phyloP scores from a whole-genome alignment of 2,329 filamentous ascomycete genomes.

The Macrophomina phaseolina region DNA sequence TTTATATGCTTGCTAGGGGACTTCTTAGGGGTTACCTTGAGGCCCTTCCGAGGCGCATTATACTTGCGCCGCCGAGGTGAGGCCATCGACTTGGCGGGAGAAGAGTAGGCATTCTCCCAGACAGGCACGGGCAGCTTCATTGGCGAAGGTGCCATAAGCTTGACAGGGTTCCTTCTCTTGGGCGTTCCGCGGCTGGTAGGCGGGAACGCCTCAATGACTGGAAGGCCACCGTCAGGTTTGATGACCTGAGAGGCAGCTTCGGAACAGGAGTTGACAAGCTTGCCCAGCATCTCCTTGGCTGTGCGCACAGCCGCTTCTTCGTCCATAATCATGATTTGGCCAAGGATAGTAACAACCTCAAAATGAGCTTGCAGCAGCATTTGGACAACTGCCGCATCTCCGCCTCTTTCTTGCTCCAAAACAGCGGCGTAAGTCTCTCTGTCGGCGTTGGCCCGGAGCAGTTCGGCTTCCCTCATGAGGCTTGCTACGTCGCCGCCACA shows the following conservation, averaged over 20 bases:
- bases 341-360: constrained; percentile 83
- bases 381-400: constrained; percentile 79
- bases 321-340: constrained; percentile 79
- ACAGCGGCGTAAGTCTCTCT: constrained; percentile 79
- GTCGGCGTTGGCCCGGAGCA: constrained; percentile 82
- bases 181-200: constrained; percentile 77
- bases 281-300: constrained; percentile 77
- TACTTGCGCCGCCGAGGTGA: constrained; percentile 82
- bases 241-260: constrained; percentile 81
- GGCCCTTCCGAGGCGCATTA: constrained; percentile 68
- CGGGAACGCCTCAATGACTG: constrained; percentile 68
- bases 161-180: constrained; percentile 66
- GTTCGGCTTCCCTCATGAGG: constrained; percentile 80
- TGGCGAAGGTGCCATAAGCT: constrained; percentile 55
- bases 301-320: constrained; percentile 82
- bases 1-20: constrained; percentile 64
- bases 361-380: constrained; percentile 88
- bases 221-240: constrained; percentile 79
- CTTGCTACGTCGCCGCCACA: constrained; percentile 73
- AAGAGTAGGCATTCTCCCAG: constrained; percentile 49
- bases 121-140: constrained; percentile 41
- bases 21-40: constrained; percentile 75
- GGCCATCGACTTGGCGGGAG: constrained; percentile 67
- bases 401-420: constrained; percentile 81
- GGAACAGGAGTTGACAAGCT: constrained; percentile 77